These are phyloP conservation scores for Rhododendron vialii DNA, from an alignment of 148 eudicot species.

Conservation along the genomic window DNA sequence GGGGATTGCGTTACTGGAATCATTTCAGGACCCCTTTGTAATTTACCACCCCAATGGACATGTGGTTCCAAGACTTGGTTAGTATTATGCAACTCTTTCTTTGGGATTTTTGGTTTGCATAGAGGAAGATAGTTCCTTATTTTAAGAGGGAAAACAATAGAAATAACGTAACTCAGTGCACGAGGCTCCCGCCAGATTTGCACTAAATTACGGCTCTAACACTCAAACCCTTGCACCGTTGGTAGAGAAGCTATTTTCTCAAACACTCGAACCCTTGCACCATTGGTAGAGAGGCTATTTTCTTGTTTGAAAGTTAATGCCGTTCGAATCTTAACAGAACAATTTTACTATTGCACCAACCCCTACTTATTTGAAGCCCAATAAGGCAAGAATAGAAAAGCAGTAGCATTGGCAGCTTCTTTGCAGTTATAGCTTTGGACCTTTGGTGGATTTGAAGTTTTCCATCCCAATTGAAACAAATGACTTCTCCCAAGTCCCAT, in stretches of 20 bases:
- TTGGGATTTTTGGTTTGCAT: neutral
- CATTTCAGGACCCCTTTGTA: constrained; percentile 4
- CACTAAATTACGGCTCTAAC: neutral
- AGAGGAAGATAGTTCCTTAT: neutral
- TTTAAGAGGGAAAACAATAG: neutral
- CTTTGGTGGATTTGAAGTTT: neutral
- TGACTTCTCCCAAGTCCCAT: neutral
- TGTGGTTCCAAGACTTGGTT: constrained; percentile 9
- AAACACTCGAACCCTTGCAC: neutral
- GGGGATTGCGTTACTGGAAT: constrained; percentile 6
- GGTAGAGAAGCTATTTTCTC: neutral
- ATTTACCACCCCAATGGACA: constrained; percentile 10
- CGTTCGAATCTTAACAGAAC: neutral
- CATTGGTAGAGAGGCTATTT: neutral
- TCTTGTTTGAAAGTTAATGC: neutral
- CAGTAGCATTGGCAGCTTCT: neutral
- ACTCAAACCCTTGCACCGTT: neutral
- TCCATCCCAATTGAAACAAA: neutral
- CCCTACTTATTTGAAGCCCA: neutral
- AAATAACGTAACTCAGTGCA: neutral
- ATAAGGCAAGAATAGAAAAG: neutral
- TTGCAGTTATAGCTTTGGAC: neutral
- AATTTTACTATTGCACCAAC: neutral
- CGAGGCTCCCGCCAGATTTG: neutral
- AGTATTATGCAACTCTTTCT: neutral